These are phyloP conservation scores for Corinectria fuckeliana DNA, from an alignment of 2,329 filamentous ascomycete genomes.

Conservation along the genomic window DNA sequence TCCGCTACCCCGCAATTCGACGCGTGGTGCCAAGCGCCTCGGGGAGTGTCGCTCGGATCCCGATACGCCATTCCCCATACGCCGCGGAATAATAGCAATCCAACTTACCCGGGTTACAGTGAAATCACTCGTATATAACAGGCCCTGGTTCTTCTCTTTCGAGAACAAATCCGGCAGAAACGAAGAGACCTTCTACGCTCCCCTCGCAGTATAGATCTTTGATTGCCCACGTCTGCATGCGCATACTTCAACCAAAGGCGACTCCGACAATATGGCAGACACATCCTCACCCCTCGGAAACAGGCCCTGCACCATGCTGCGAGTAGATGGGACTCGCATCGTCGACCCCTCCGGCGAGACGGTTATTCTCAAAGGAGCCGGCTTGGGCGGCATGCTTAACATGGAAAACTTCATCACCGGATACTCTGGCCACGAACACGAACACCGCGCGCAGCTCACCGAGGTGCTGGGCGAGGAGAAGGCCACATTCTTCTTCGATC, in stretches of 20 bases:
- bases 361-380: constrained; percentile 51
- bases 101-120: not conserved
- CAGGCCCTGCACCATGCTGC: constrained; percentile 38
- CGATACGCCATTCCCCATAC: not conserved
- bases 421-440: constrained; percentile 63
- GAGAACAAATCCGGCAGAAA: not conserved
- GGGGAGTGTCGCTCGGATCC: constrained; percentile 5
- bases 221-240: too few species aligned
- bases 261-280: not conserved
- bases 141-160: too few species aligned
- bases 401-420: constrained; percentile 71
- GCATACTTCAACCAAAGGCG: not conserved
- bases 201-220: not conserved
- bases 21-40: not conserved
- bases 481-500: constrained; percentile 66
- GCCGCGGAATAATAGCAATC: not conserved
- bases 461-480: constrained; percentile 62
- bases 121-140: not conserved
- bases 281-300: not conserved
- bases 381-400: constrained; percentile 43
- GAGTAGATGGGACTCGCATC: constrained; percentile 44
- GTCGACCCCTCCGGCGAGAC: constrained; percentile 52
- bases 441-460: constrained; percentile 60
- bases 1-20: not conserved
- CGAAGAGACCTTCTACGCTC: not conserved